Conservation (phyloP, 768 basidiomycete genomes). For the Rhodotorula paludigena region DNA sequence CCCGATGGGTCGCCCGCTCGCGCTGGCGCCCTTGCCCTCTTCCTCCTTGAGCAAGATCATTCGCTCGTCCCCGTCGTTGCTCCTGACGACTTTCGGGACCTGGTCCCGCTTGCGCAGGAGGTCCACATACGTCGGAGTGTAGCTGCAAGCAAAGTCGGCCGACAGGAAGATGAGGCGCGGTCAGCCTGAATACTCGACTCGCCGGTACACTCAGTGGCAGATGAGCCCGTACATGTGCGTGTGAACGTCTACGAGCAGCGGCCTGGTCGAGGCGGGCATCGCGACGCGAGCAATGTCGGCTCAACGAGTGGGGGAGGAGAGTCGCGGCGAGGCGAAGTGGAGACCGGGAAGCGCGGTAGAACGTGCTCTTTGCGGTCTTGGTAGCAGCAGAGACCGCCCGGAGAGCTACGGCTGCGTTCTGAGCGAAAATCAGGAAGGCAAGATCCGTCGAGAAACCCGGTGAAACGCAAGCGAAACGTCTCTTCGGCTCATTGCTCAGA, state of each 20-base stretch:
- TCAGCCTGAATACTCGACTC: background rate
- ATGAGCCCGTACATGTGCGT: slow-evolving; percentile 81
- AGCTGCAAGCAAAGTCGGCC: background rate
- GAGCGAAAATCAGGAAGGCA: no score
- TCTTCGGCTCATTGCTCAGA: no score
- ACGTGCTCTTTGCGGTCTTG: no score
- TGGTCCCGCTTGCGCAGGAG: slow-evolving; percentile 61
- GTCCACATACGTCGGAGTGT: slow-evolving; percentile 62
- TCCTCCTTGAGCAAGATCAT: slow-evolving; percentile 63
- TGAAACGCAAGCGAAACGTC: no score
- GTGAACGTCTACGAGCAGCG: slow-evolving; percentile 70
- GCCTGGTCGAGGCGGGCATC: slow-evolving; percentile 56
- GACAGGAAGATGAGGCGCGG: background rate
- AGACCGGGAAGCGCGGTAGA: slow-evolving; percentile 43
- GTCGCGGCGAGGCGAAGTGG: slow-evolving; percentile 46
- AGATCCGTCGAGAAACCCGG: no score
- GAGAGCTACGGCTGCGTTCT: no score
- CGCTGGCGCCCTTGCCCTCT: slow-evolving; percentile 55
- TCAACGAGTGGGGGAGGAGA: slow-evolving; percentile 7
- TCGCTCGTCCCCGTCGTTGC: slow-evolving; percentile 61
- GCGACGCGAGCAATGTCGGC: no score
- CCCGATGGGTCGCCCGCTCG: slow-evolving; percentile 72
- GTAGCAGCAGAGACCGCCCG: no score
- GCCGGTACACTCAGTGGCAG: no score
- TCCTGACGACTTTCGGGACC: slow-evolving; percentile 50